Conservation (phyloP, 2,329 filamentous ascomycete species). For the Harringtonia aguacate region DNA sequence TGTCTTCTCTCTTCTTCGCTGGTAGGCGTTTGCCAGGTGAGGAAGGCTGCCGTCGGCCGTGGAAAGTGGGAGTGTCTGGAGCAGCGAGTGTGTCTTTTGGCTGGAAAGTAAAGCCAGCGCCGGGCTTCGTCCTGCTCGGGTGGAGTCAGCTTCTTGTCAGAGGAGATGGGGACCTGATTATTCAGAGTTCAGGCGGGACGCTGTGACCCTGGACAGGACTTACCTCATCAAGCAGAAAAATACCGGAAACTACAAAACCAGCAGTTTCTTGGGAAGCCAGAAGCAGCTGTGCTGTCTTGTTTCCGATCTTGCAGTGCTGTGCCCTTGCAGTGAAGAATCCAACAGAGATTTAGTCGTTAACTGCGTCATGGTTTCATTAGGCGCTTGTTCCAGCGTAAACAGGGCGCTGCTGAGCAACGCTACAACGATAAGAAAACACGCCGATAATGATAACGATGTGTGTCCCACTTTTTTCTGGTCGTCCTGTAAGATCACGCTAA, state of each 20-base stretch:
- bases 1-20: not conserved
- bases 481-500: too few species aligned
- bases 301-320: not conserved
- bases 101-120: slow-evolving; percentile 15
- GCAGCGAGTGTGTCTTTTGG: slow-evolving; percentile 16
- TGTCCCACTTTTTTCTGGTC: too few species aligned
- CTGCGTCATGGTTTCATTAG: not conserved
- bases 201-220: too few species aligned
- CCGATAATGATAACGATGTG: too few species aligned
- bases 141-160: not conserved
- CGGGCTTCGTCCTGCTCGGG: slow-evolving; percentile 14
- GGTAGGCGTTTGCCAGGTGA: not conserved
- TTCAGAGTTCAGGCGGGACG: too few species aligned
- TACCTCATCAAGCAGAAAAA: not conserved
- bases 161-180: not conserved
- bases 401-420: slow-evolving; percentile 1
- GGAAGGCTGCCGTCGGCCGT: not conserved
- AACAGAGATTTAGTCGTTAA: too few species aligned
- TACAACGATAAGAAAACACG: not conserved
- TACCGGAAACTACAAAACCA: too few species aligned
- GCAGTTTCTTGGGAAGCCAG: too few species aligned
- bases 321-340: not conserved
- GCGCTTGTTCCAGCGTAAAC: not conserved
- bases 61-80: not conserved
- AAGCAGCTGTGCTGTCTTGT: not conserved